A percentile compares a stretch with the other conserved stretches of the same genome.
Evolutionary conservation across 768 basidiomycete genomes (phyloP).

Genomic region (Amylocystis lapponica): DNA sequence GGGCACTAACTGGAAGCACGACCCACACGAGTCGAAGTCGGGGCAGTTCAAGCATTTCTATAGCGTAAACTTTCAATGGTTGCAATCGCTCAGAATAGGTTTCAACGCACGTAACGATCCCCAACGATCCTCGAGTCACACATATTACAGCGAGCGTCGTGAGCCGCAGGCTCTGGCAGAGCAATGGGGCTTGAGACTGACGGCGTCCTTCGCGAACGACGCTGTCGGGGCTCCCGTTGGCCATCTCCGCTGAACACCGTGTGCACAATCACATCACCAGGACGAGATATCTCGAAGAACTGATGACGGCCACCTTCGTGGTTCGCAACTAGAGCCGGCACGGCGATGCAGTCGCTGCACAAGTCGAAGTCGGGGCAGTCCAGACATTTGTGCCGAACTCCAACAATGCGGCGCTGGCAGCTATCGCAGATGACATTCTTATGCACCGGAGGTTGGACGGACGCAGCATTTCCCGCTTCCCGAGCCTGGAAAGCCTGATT

Average conservation of each 20-base stretch:
- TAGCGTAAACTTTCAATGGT: not conserved
- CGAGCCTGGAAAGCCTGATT: conserved; percentile 3
- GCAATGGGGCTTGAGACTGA: not conserved
- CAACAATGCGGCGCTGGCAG: conserved; percentile 53
- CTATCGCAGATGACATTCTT: conserved; percentile 57
- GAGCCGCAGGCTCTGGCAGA: conserved; percentile 30
- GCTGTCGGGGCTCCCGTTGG: conserved; percentile 17
- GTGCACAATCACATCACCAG: conserved; percentile 62
- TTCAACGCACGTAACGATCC: conserved; percentile 59
- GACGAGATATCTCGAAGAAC: conserved; percentile 64
- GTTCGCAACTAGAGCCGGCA: conserved; percentile 6
- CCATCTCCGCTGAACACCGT: conserved; percentile 44
- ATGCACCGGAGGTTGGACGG: conserved; percentile 30
- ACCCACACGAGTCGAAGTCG: conserved; percentile 74
- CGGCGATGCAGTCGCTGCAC: conserved; percentile 14
- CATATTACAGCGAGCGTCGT: conserved; percentile 68
- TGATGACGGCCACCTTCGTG: conserved; percentile 54
- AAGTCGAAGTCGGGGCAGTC: conserved; percentile 49
- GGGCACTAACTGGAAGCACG: conserved; percentile 54
- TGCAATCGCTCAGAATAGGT: not conserved
- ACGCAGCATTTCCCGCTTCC: not conserved
- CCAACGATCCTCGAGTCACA: conserved; percentile 71
- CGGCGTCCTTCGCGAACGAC: not conserved
- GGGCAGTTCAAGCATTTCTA: conserved; percentile 80
- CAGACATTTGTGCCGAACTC: conserved; percentile 74